A percentile compares a stretch with the other conserved stretches of the same genome.
Conservation (phyloP, 2,329 filamentous ascomycete species). For the Penicillium sp. region DNA sequence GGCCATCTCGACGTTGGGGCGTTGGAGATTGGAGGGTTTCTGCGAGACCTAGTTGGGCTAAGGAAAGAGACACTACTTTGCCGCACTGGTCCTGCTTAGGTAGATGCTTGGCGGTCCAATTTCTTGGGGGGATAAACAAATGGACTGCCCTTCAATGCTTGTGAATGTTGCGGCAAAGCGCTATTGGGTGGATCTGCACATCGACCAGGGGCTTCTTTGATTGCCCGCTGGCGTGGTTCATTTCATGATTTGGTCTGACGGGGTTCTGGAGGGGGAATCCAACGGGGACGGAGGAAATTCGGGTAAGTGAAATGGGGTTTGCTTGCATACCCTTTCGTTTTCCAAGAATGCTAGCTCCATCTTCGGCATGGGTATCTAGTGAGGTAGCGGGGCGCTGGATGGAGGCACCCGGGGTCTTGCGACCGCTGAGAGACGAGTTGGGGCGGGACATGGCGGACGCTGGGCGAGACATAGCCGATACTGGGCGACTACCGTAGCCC, state of each 20-base stretch:
- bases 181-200: background rate
- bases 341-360: conserved; percentile 36
- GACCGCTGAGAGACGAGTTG: conserved; percentile 53
- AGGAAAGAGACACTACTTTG: conserved; percentile 13
- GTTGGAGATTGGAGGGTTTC: conserved; percentile 4
- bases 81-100: conserved; percentile 43
- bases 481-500: conserved; percentile 53
- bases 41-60: conserved; percentile 35
- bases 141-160: background rate
- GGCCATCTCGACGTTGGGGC: conserved; percentile 28
- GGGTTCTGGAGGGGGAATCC: conserved; percentile 8
- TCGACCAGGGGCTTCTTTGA: background rate
- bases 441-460: conserved; percentile 48
- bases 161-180: background rate
- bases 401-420: conserved; percentile 47
- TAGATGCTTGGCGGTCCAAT: conserved; percentile 22
- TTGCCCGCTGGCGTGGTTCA: background rate
- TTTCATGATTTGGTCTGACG: background rate
- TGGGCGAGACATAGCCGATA: conserved; percentile 46
- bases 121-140: background rate
- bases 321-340: conserved; percentile 55
- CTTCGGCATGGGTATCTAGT: conserved; percentile 42
- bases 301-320: conserved; percentile 29
- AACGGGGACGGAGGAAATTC: conserved; percentile 9
- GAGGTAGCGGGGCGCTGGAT: conserved; percentile 43